These are phyloP conservation scores for Sistotremastrum niveocremeum DNA, from an alignment of 768 basidiomycete genomes.

Conservation along the genomic window DNA sequence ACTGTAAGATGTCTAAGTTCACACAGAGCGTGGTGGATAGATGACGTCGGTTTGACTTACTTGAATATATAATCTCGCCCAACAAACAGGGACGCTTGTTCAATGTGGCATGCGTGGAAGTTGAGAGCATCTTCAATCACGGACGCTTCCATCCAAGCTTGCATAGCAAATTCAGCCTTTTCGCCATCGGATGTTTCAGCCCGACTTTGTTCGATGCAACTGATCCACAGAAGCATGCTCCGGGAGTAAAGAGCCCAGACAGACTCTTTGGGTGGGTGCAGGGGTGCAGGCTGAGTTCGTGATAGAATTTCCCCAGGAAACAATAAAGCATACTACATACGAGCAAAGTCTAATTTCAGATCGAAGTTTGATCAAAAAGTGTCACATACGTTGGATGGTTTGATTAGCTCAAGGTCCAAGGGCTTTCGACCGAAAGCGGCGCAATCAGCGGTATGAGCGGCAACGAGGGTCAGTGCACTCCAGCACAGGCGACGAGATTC, in stretches of 20 bases:
- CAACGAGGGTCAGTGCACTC: conserved; percentile 56
- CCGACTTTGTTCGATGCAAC: conserved; percentile 40
- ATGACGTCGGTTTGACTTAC: conserved; percentile 26
- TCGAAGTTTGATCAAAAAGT: neutral
- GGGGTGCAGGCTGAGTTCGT: conserved; percentile 24
- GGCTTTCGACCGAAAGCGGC: conserved; percentile 49
- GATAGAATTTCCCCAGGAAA: conserved; percentile 67
- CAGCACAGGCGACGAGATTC: conserved; percentile 67
- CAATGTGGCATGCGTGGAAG: conserved; percentile 56
- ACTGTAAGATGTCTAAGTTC: conserved; percentile 22
- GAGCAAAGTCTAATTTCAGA: neutral
- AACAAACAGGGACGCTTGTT: conserved; percentile 52
- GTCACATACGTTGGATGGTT: conserved; percentile 49
- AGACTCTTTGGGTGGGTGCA: conserved; percentile 51
- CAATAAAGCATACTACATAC: conserved; percentile 40
- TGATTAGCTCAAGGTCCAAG: conserved; percentile 42
- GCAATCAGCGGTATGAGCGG: conserved; percentile 55
- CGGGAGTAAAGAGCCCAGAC: conserved; percentile 77
- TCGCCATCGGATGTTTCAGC: conserved; percentile 31
- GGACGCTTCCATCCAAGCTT: conserved; percentile 53
- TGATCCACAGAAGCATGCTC: conserved; percentile 71
- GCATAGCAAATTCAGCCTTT: conserved; percentile 44
- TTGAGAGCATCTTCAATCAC: conserved; percentile 55
- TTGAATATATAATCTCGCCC: conserved; percentile 62
- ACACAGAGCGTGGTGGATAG: neutral